Percentiles rank a stretch among this genome's conserved stretches.
phyloP scores from a whole-genome alignment of 1,284 basidiomycete species.

The Melanopsichium pennsylvanicum region DNA sequence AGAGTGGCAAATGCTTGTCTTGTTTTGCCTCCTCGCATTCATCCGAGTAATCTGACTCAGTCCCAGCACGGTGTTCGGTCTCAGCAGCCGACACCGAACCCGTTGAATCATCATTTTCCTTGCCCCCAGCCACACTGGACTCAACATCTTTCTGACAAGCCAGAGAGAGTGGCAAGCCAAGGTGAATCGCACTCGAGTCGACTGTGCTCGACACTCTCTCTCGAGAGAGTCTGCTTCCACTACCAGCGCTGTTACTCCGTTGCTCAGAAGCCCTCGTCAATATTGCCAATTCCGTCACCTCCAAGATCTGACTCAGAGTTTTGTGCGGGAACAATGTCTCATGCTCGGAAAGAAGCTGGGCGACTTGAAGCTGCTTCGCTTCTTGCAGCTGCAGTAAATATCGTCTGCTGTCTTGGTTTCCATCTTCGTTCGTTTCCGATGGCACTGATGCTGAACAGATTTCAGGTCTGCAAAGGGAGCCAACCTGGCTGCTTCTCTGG shows the following conservation, averaged over 20 bases:
- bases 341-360: conserved; percentile 13
- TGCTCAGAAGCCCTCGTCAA: conserved; percentile 4
- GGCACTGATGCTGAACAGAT: too few relatives aligned
- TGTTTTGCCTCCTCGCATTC: too few relatives aligned
- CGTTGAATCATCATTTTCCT: background rate
- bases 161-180: conserved; percentile 14
- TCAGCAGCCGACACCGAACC: too few relatives aligned
- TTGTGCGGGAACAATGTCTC: conserved; percentile 33
- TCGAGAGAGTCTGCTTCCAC: conserved; percentile 4
- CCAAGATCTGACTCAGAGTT: conserved; percentile 26
- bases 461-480: too few relatives aligned
- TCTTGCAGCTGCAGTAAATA: background rate
- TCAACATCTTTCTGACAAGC: background rate
- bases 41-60: too few relatives aligned
- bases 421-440: background rate
- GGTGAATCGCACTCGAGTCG: background rate
- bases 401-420: background rate
- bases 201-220: conserved; percentile 1
- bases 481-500: too few relatives aligned
- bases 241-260: conserved; percentile 11
- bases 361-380: background rate
- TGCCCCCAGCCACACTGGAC: too few relatives aligned
- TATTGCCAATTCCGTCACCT: conserved; percentile 19
- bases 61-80: too few relatives aligned
- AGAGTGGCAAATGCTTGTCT: conserved; percentile 2